Evolutionary conservation across 495 filamentous ascomycete genomes (phyloP).

Genomic region (Mycothermus thermophilus): DNA sequence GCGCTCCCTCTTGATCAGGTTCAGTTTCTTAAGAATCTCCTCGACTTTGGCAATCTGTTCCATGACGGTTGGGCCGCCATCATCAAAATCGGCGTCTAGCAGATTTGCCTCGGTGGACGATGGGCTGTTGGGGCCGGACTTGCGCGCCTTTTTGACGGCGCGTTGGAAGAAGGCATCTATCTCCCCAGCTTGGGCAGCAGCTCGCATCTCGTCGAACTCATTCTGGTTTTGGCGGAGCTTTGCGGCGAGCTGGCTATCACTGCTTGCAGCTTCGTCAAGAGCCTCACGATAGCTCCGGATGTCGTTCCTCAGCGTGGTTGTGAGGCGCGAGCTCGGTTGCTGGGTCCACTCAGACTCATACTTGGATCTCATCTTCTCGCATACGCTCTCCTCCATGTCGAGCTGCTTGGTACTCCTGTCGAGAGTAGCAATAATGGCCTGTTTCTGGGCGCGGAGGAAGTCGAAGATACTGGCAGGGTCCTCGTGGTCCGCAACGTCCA

Average conservation of each 20-base stretch:
- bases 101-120: slow-evolving; percentile 60
- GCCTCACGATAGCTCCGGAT: slow-evolving; percentile 76
- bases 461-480: slow-evolving; percentile 62
- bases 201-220: slow-evolving; percentile 92
- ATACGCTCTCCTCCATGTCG: slow-evolving; percentile 93
- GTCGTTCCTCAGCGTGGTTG: slow-evolving; percentile 72
- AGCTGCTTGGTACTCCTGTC: slow-evolving; percentile 74
- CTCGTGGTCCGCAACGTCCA: slow-evolving; percentile 73
- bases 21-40: slow-evolving; percentile 80
- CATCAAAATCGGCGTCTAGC: slow-evolving; percentile 81
- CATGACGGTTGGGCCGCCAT: slow-evolving; percentile 61
- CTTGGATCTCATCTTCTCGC: slow-evolving; percentile 98
- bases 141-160: slow-evolving; percentile 53
- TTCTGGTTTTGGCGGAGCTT: slow-evolving; percentile 72
- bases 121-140: slow-evolving; percentile 39
- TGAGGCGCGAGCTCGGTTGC: slow-evolving; percentile 82
- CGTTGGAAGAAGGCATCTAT: slow-evolving; percentile 79
- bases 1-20: slow-evolving; percentile 80
- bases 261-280: slow-evolving; percentile 74
- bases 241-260: slow-evolving; percentile 70
- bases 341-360: slow-evolving; percentile 95
- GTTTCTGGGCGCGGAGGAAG: slow-evolving; percentile 60
- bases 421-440: slow-evolving; percentile 51
- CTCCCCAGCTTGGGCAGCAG: slow-evolving; percentile 76
- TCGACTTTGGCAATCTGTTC: slow-evolving; percentile 86